Evolutionary conservation across 495 filamentous ascomycete genomes (phyloP).

Genomic region (Platismatia glauca): DNA sequence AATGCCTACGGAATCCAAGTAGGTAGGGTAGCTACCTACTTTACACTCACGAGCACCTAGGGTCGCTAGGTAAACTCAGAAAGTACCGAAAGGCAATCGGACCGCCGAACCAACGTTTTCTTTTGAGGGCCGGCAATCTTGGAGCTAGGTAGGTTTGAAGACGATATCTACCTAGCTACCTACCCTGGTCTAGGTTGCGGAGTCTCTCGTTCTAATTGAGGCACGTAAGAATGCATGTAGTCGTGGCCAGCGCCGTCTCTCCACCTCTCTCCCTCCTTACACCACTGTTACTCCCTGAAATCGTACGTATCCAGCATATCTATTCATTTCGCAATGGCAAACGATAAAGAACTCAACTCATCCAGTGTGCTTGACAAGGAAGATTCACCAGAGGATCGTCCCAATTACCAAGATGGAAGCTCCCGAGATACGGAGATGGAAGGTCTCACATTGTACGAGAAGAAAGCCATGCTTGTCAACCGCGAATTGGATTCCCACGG

Average conservation of each 20-base stretch:
- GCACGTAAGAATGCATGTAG: too few species aligned
- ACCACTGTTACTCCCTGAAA: neutral
- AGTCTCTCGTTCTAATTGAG: neutral
- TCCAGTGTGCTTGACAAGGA: slow-evolving; percentile 1
- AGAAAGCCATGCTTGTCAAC: slow-evolving; percentile 38
- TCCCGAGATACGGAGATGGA: slow-evolving; percentile 25
- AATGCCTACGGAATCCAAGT: too few species aligned
- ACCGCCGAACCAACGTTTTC: neutral
- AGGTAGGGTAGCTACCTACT: too few species aligned
- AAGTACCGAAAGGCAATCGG: neutral
- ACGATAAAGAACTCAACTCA: slow-evolving; percentile 15
- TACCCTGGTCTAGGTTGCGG: neutral
- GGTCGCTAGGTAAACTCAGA: neutral
- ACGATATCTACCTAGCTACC: too few species aligned
- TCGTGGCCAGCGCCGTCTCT: slow-evolving; percentile 1
- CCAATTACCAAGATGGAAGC: neutral
- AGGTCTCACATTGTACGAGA: slow-evolving; percentile 33
- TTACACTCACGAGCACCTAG: too few species aligned
- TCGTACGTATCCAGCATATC: neutral
- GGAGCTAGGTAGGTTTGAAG: neutral
- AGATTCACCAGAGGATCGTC: slow-evolving; percentile 7
- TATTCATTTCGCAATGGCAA: slow-evolving; percentile 10
- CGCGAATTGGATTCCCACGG: slow-evolving; percentile 39
- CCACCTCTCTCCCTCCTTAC: slow-evolving; percentile 1
- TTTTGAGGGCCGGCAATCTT: neutral